A percentile compares a stretch with the other conserved stretches of the same genome.
These are phyloP conservation scores for Taxawa tesnikishii DNA, from an alignment of 2,329 filamentous ascomycete species.

Conservation along the genomic window DNA sequence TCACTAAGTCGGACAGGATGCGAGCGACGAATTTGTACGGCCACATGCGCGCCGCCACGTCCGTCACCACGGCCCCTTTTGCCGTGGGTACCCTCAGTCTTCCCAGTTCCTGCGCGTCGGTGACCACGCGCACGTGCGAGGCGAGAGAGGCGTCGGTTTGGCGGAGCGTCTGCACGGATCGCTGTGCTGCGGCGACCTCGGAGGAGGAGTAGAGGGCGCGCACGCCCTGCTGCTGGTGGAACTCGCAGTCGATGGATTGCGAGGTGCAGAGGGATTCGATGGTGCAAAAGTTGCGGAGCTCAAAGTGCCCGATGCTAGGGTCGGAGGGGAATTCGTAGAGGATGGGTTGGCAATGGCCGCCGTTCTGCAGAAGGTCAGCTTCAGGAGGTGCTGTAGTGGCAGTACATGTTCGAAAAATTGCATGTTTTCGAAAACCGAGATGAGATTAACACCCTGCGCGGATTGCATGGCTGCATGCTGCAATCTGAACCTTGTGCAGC, in stretches of 20 bases:
- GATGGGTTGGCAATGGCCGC: conserved; percentile 59
- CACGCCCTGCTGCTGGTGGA: conserved; percentile 49
- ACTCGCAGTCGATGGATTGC: conserved; percentile 57
- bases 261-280: conserved; percentile 45
- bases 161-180: conserved; percentile 39
- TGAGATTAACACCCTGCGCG: too few species aligned
- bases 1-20: conserved; percentile 50
- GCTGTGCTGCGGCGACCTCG: conserved; percentile 40
- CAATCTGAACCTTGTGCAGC: too few species aligned
- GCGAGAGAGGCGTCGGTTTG: conserved; percentile 45
- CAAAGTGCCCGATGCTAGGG: conserved; percentile 50
- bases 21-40: conserved; percentile 74
- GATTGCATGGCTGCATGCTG: too few species aligned
- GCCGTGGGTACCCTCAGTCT: conserved; percentile 44
- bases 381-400: too few species aligned
- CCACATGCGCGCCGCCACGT: conserved; percentile 58
- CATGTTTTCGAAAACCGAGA: too few species aligned
- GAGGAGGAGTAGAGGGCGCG: conserved; percentile 48
- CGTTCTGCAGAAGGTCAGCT: conserved; percentile 25
- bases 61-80: conserved; percentile 52
- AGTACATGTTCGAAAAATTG: not conserved
- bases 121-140: conserved; percentile 24
- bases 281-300: conserved; percentile 54
- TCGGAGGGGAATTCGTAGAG: conserved; percentile 49
- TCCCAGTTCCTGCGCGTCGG: conserved; percentile 31